Evolutionary conservation across 768 basidiomycete species (phyloP).

Genomic region (Rhodotorula babjevae): DNA sequence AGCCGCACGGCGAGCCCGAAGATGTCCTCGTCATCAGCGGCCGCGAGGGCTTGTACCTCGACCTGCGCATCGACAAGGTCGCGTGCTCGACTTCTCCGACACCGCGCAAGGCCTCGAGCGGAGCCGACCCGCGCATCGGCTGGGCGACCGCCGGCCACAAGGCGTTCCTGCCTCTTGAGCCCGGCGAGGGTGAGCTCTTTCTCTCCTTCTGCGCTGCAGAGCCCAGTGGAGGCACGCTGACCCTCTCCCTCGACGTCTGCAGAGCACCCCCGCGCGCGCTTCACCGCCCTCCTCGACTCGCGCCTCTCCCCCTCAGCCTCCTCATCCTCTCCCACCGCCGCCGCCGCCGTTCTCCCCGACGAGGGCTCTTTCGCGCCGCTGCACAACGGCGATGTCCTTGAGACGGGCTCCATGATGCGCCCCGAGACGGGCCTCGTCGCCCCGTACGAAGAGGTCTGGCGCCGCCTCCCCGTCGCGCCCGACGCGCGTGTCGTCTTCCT

Average conservation of each 20-base stretch:
- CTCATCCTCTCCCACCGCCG: not conserved
- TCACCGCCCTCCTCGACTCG: conserved; percentile 31
- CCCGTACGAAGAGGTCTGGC: conserved; percentile 39
- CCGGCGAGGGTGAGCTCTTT: conserved; percentile 1
- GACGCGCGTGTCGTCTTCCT: not conserved
- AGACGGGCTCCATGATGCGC: conserved; percentile 33
- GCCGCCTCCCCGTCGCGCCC: not conserved
- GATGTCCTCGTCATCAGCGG: conserved; percentile 24
- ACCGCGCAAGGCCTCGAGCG: too few species aligned
- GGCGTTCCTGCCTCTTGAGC: conserved; percentile 1
- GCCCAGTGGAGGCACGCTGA: not conserved
- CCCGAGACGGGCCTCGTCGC: conserved; percentile 4
- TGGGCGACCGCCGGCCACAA: conserved; percentile 38
- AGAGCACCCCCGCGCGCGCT: conserved; percentile 10
- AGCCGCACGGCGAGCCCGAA: conserved; percentile 6
- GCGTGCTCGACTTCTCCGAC: not conserved
- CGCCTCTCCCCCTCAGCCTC: not conserved
- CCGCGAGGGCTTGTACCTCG: conserved; percentile 23
- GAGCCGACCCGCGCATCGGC: not conserved
- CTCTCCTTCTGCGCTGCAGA: not conserved
- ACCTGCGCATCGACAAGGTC: conserved; percentile 12
- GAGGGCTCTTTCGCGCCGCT: conserved; percentile 26
- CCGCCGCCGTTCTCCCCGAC: not conserved
- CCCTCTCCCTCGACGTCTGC: not conserved
- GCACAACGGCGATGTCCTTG: conserved; percentile 30